Evolutionary conservation across 2,329 filamentous ascomycete genomes (phyloP), one percentile per base, ranked within the genome.

Genomic region (Mycosphaerella arachidis): DNA sequence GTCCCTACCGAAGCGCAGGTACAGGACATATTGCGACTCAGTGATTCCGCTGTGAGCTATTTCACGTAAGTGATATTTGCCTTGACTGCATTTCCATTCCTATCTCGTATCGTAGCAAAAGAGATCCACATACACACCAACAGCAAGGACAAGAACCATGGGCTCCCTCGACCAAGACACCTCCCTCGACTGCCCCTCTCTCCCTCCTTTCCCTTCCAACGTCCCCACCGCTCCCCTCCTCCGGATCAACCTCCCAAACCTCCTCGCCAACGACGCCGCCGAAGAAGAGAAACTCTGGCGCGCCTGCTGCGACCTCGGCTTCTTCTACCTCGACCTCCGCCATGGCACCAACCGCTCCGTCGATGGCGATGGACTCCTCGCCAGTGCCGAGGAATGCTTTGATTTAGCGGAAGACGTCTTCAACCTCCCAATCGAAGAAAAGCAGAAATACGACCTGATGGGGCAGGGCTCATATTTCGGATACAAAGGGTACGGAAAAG

Each of bases 241-340:
- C 27, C 73, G 74, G 20, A 69, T 81, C 7, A 78, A 74, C 2
- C 68, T 78, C 4, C 56, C 58, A 4, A 76, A 75, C 52, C 71
- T 81, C 35, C 63, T 76, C 27, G 66, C 67, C 1, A 66, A 71
- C 43, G 73, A 80, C 45, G 12, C 54, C 4, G 56, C 57, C 3
- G 78, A 79, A 66, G 65, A 69, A 6, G 54, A 69, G 9, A 70
- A 71, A 24, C 71, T 81, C 24, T 75, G 72, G 54, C 54, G 59
- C 40, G 66, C 67, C 6, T 64, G 65, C 55, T 59, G 60, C 31
- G 76, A 82, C 3, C 72, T 84, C 0, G 82, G 82, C 1, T 84
- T 85, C 72, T 84, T 84, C 72, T 84, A 84, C 63, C 74, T 85
- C 6, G 79, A 84, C 63, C 70, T 84, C 2, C 71, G 74, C 24